phyloP scores from a whole-genome alignment of 75 land plant genomes.

The Pinus albicaulis region DNA sequence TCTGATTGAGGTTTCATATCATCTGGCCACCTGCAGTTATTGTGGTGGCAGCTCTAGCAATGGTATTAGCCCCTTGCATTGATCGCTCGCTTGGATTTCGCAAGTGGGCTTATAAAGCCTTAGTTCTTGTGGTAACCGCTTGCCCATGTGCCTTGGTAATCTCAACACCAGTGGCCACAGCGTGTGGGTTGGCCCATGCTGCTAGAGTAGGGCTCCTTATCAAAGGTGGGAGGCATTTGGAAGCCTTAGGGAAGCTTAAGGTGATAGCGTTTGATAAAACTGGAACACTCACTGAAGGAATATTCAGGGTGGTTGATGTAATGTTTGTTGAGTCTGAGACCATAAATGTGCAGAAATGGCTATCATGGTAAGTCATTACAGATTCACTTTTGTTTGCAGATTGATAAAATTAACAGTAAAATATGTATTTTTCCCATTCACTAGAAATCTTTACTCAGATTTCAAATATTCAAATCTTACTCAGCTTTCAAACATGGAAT shows the following conservation, averaged over 20 bases:
- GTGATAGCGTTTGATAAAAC: constrained; percentile 87
- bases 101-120: constrained; percentile 71
- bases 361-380: constrained; percentile 61
- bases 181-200: constrained; percentile 78
- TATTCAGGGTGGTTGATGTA: constrained; percentile 64
- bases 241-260: constrained; percentile 59
- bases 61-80: constrained; percentile 58
- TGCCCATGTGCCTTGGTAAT: constrained; percentile 91
- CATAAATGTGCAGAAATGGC: constrained; percentile 19
- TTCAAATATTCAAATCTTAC: no score
- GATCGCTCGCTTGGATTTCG: constrained; percentile 23
- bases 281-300: constrained; percentile 84
- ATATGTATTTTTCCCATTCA: no score
- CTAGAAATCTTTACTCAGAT: no score
- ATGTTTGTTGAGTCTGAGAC: background rate
- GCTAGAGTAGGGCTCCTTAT: constrained; percentile 67
- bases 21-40: constrained; percentile 34
- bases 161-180: constrained; percentile 83
- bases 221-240: constrained; percentile 84
- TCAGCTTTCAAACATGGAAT: no score
- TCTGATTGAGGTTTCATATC: no score
- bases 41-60: constrained; percentile 39
- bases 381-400: no score
- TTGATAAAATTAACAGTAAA: no score
- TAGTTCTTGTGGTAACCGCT: constrained; percentile 84